Evolutionary conservation across 1,139 yeast species (phyloP), one percentile per base, ranked within the genome.

Genomic region (Nakaseomyces nivariensis): DNA sequence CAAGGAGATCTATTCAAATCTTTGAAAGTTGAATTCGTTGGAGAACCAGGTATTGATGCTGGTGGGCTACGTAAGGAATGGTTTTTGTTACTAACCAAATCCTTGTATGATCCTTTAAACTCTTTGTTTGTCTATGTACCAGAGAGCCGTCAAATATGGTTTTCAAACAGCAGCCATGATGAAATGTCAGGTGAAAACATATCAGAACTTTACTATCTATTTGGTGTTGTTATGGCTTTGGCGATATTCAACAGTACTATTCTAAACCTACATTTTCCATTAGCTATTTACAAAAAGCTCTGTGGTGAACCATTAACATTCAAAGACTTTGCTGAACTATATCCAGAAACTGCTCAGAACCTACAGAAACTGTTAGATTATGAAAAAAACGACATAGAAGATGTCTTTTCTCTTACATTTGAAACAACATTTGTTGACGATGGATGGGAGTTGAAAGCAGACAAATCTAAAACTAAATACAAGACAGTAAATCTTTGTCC

Each of bases 31-130:
- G 90, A 85, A 58, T 92, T 92, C 64, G 67, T 83, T 3, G 82
- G 82, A 49, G 97, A 92, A 61, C 94, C 92, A 0, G 97, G 97
- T 0, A 76, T 90, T 25, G 98, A 92, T 70, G 97, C 89, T 0
- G 98, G 97, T 1, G 98, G 98, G 0, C 72, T 90, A 53, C 79
- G 82, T 56, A 90, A 89, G 62, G 97, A 92, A 62, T 92, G 97
- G 97, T 90, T 92, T 65, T 71, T 81, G 47, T 66, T 89, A 33
- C 69, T 92, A 42, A 81, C 86, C 1, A 77, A 78, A 52, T 82
- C 82, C 26, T 66, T 92, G 2, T 85, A 90, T 60, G 77, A 76
- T 59, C 84, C 89, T 0, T 70, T 71, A 46, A 76, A 81, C 44
- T 87, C 88, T 0, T 72, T 85, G 68, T 76, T 85, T 51, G 64